Evolutionary conservation across 2,329 filamentous ascomycete species (phyloP).

Genomic region (Pseudogymnoascus sp.): DNA sequence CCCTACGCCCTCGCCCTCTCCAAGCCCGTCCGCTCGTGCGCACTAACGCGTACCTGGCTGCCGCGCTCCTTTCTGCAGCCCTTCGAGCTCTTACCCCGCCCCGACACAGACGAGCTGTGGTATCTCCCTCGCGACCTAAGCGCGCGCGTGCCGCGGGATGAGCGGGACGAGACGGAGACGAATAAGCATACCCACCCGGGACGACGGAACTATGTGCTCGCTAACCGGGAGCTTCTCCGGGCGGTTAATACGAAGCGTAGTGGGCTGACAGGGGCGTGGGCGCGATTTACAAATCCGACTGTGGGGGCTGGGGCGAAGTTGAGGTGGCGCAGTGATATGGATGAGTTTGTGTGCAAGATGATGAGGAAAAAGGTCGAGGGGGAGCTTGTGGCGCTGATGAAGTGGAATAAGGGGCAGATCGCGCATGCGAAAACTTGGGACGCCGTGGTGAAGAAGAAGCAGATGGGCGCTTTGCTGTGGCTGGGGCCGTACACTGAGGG

Average conservation of each 20-base stretch:
- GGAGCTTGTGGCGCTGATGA: slow-evolving; percentile 37
- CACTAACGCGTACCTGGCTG: slow-evolving; percentile 39
- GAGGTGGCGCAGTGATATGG: slow-evolving; percentile 49
- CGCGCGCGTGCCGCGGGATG: slow-evolving; percentile 19
- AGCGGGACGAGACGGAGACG: not conserved
- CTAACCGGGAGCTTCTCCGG: not conserved
- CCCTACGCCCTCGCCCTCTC: slow-evolving; percentile 58
- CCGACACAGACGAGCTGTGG: slow-evolving; percentile 46
- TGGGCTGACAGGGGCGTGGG: not conserved
- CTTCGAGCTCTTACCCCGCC: slow-evolving; percentile 50
- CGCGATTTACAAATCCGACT: slow-evolving; percentile 9
- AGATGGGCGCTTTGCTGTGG: slow-evolving; percentile 23
- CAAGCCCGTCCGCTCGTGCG: slow-evolving; percentile 51
- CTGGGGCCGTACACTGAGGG: slow-evolving; percentile 13
- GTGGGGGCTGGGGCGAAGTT: slow-evolving; percentile 19
- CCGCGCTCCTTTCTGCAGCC: slow-evolving; percentile 58
- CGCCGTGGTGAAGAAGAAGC: slow-evolving; percentile 32
- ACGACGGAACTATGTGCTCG: slow-evolving; percentile 1
- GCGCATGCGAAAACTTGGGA: slow-evolving; percentile 41
- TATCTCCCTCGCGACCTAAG: slow-evolving; percentile 43
- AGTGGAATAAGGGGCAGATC: slow-evolving; percentile 23
- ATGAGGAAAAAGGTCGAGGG: slow-evolving; percentile 42
- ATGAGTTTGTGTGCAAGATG: slow-evolving; percentile 41
- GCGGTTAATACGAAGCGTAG: not conserved
- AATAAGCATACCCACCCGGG: not conserved